A percentile compares a stretch with the other conserved stretches of the same genome.
Evolutionary conservation across 345 rosid genomes (phyloP).

Genomic region (Melaleuca alternifolia): DNA sequence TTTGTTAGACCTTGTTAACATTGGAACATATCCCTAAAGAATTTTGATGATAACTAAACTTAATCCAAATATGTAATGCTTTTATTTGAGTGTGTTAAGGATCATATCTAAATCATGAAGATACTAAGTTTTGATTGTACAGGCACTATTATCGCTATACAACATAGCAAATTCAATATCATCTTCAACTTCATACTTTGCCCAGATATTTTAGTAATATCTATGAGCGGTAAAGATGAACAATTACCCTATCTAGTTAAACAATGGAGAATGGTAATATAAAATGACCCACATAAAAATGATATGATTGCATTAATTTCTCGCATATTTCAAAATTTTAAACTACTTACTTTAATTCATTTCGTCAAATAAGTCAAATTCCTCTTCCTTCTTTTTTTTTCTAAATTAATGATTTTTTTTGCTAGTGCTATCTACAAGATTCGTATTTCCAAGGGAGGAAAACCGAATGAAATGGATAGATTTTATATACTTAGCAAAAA

Average conservation of each 20-base stretch:
- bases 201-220: background rate
- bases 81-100: too few species aligned
- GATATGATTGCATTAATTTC: background rate
- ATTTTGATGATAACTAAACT: too few species aligned
- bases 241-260: background rate
- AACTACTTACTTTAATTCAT: background rate
- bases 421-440: background rate
- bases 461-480: background rate
- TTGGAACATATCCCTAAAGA: too few species aligned
- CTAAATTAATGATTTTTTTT: background rate
- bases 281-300: background rate
- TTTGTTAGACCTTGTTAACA: too few species aligned
- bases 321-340: background rate
- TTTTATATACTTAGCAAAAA: background rate
- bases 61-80: too few species aligned
- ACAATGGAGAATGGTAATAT: background rate
- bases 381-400: background rate
- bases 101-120: background rate
- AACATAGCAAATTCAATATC: background rate
- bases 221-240: background rate
- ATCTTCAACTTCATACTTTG: background rate
- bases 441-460: background rate
- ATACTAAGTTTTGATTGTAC: too few species aligned
- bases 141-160: background rate
- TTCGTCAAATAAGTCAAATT: background rate